Evolutionary conservation across 2,329 filamentous ascomycete species (phyloP).

Genomic region (Colletotrichum australisinense): DNA sequence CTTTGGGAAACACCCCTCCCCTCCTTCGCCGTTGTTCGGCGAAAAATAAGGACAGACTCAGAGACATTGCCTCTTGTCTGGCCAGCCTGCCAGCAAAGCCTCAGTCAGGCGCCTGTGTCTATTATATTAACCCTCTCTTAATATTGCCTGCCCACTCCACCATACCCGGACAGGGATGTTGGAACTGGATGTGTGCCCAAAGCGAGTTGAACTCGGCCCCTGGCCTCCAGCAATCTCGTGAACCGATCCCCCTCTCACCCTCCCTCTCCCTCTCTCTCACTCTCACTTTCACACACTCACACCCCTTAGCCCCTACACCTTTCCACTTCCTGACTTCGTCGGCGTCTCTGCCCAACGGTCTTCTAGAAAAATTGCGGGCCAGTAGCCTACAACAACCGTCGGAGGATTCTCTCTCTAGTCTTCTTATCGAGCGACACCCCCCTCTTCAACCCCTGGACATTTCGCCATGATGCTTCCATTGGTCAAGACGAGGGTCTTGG

Average conservation of each 20-base stretch:
- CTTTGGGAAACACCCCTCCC: conserved; percentile 15
- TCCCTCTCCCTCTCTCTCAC: conserved; percentile 43
- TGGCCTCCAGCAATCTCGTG: conserved; percentile 58
- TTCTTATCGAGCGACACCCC: conserved; percentile 44
- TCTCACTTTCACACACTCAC: conserved; percentile 37
- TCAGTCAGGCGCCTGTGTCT: conserved; percentile 36
- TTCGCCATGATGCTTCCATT: conserved; percentile 39
- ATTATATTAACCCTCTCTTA: conserved; percentile 36
- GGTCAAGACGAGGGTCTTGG: conserved; percentile 33
- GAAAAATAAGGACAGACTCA: neutral
- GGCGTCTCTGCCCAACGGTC: conserved; percentile 58
- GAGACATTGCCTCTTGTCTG: conserved; percentile 28
- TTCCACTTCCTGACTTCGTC: conserved; percentile 51
- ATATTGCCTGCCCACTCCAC: conserved; percentile 35
- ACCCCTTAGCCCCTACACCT: conserved; percentile 47
- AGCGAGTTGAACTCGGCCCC: conserved; percentile 47
- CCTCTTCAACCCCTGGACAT: conserved; percentile 40
- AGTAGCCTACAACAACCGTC: conserved; percentile 49
- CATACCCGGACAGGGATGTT: conserved; percentile 33
- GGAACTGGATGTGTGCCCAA: conserved; percentile 38
- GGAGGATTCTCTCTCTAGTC: conserved; percentile 60
- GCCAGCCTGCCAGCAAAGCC: conserved; percentile 29
- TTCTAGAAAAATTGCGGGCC: conserved; percentile 59
- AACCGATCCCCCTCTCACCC: conserved; percentile 51
- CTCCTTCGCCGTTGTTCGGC: neutral